These are phyloP conservation scores for Hyaloscypha hepaticicola DNA, from an alignment of 495 filamentous ascomycete genomes.

Conservation along the genomic window DNA sequence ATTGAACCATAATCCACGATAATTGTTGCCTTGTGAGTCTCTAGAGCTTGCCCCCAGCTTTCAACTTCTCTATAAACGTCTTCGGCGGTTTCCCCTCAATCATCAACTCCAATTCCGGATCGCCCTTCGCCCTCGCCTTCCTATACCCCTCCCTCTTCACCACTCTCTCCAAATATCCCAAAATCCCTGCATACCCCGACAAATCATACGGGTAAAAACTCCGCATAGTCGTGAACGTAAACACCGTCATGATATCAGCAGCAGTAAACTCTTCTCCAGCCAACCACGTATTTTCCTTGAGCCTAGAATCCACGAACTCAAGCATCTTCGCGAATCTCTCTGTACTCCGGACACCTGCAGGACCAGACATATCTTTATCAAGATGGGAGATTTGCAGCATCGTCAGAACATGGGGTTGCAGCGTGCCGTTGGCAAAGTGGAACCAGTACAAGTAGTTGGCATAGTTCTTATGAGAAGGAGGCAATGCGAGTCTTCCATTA, in stretches of 20 bases:
- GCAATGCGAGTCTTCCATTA: constrained; percentile 42
- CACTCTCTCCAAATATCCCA: constrained; percentile 47
- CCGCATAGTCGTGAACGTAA: constrained; percentile 54
- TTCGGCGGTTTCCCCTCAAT: constrained; percentile 32
- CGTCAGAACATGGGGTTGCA: constrained; percentile 41
- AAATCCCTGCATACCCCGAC: constrained; percentile 40
- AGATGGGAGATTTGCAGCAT: constrained; percentile 19
- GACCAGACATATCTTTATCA: constrained; percentile 4
- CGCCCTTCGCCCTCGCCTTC: constrained; percentile 46
- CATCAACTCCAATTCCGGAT: constrained; percentile 39
- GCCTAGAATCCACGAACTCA: constrained; percentile 42
- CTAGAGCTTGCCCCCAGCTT: not conserved
- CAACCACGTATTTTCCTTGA: constrained; percentile 50
- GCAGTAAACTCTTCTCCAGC: constrained; percentile 59
- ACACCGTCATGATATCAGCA: constrained; percentile 60
- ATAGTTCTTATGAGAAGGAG: constrained; percentile 45
- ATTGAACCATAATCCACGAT: too few relatives aligned
- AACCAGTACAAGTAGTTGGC: constrained; percentile 61
- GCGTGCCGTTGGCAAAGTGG: constrained; percentile 57
- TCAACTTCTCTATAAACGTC: not conserved
- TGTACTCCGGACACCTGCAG: constrained; percentile 18
- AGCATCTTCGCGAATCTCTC: constrained; percentile 34
- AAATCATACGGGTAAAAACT: constrained; percentile 47
- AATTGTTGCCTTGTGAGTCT: too few relatives aligned
- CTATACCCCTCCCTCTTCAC: constrained; percentile 42